Conservation (phyloP, 2,329 filamentous ascomycete species). For the Claviceps citrina region DNA sequence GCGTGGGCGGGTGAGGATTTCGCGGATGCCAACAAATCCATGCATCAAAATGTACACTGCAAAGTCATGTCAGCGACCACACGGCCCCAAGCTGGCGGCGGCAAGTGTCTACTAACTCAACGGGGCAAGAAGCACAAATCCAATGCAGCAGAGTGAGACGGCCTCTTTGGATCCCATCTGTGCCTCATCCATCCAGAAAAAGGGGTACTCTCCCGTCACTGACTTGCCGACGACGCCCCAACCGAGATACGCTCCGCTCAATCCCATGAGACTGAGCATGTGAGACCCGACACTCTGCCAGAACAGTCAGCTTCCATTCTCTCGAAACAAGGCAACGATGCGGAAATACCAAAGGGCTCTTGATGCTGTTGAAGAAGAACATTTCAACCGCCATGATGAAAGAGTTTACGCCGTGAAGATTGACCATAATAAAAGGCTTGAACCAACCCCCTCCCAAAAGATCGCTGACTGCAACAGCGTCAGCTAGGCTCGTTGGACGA, state of each 20-base stretch:
- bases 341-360: constrained; percentile 28
- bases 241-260: constrained; percentile 29
- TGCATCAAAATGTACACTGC: constrained; percentile 34
- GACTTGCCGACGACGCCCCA: constrained; percentile 34
- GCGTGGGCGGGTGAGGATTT: constrained; percentile 20
- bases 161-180: constrained; percentile 28
- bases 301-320: constrained; percentile 6
- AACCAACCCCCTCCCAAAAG: constrained; percentile 34
- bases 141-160: constrained; percentile 27
- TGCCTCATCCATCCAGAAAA: constrained; percentile 35
- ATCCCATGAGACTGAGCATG: constrained; percentile 24
- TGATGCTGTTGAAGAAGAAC: constrained; percentile 37
- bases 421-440: constrained; percentile 30
- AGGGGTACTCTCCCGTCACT: constrained; percentile 29
- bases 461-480: constrained; percentile 25
- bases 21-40: constrained; percentile 33
- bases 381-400: constrained; percentile 30
- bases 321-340: background rate
- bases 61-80: constrained; percentile 8
- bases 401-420: constrained; percentile 29
- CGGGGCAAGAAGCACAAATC: constrained; percentile 29
- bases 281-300: constrained; percentile 30
- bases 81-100: background rate
- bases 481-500: constrained; percentile 4
- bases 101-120: constrained; percentile 24